These are phyloP conservation scores for Helicocarpus griseus DNA, from an alignment of 2,329 filamentous ascomycete genomes.

Conservation along the genomic window DNA sequence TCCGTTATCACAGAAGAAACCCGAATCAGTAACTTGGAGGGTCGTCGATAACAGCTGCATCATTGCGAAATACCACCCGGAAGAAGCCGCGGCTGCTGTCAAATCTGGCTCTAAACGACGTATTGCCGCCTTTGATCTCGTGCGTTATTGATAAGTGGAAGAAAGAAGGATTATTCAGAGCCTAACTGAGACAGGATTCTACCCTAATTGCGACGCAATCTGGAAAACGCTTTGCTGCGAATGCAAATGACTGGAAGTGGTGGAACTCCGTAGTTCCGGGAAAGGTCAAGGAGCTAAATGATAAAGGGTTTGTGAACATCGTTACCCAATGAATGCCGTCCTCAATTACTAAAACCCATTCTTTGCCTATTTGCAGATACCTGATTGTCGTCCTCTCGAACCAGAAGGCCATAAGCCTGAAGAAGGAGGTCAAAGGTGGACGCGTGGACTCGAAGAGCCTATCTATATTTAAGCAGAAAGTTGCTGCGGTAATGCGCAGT, in stretches of 20 bases:
- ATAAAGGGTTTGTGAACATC: constrained; percentile 49
- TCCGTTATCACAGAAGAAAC: constrained; percentile 72
- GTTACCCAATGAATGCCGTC: constrained; percentile 4
- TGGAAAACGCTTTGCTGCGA: constrained; percentile 65
- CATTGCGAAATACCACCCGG: constrained; percentile 56
- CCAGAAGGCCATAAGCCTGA: constrained; percentile 72
- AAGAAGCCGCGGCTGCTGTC: neutral
- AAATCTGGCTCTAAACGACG: constrained; percentile 16
- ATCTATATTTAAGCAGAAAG: constrained; percentile 73
- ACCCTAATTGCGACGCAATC: constrained; percentile 75
- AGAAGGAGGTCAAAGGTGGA: constrained; percentile 59
- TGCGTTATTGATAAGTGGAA: constrained; percentile 16
- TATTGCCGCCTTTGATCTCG: constrained; percentile 40
- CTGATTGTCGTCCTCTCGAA: constrained; percentile 76
- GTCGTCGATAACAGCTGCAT: constrained; percentile 60
- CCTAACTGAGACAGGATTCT: constrained; percentile 54
- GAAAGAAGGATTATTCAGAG: neutral
- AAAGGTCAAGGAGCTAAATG: constrained; percentile 56
- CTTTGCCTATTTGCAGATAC: constrained; percentile 44
- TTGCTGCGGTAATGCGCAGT: constrained; percentile 52
- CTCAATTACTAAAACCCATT: constrained; percentile 7
- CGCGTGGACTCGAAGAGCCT: constrained; percentile 60
- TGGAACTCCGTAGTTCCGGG: constrained; percentile 66
- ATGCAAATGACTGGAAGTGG: constrained; percentile 84
- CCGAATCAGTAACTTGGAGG: constrained; percentile 63